These are phyloP conservation scores for Volvox reticuliferus DNA, from an alignment of 139 green algal species.

Conservation along the genomic window DNA sequence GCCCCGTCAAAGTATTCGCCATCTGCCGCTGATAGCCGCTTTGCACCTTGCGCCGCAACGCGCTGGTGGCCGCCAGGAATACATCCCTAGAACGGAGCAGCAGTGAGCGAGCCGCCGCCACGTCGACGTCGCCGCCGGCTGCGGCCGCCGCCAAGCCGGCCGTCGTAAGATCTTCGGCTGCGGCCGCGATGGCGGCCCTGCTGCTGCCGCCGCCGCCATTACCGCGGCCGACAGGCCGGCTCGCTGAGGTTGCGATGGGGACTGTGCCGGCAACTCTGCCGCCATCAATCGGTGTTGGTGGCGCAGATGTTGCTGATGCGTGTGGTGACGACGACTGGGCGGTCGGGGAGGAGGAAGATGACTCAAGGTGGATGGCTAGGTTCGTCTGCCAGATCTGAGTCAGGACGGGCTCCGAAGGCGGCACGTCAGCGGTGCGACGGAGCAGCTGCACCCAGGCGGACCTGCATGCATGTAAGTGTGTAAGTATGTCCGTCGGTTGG, in stretches of 20 bases:
- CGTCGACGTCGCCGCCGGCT: background rate
- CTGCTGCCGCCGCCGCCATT: background rate
- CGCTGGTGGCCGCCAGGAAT: slow-evolving; percentile 47
- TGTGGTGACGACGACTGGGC: background rate
- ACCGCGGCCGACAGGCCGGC: too few relatives aligned
- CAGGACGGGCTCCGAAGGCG: slow-evolving; percentile 11
- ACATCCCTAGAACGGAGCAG: background rate
- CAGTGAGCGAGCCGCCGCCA: background rate
- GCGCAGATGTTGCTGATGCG: background rate
- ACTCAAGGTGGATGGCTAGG: slow-evolving; percentile 35
- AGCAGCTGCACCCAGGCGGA: slow-evolving; percentile 32
- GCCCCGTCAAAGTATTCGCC: slow-evolving; percentile 51
- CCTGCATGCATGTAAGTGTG: slow-evolving; percentile 32
- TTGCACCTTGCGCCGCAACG: slow-evolving; percentile 51
- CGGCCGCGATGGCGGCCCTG: background rate
- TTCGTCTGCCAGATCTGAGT: slow-evolving; percentile 53
- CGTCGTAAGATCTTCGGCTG: slow-evolving; percentile 14
- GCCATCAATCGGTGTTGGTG: background rate
- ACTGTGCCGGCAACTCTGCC: background rate
- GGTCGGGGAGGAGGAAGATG: background rate
- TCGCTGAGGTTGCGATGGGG: background rate
- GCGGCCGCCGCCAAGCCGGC: background rate
- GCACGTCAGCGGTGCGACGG: background rate
- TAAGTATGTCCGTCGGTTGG: too few relatives aligned
- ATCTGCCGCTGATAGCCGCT: slow-evolving; percentile 65